Evolutionary conservation across 1,139 yeast genomes (phyloP), one percentile per base, ranked within the genome.

Genomic region (Zygosaccharomyces pseudobailii): DNA sequence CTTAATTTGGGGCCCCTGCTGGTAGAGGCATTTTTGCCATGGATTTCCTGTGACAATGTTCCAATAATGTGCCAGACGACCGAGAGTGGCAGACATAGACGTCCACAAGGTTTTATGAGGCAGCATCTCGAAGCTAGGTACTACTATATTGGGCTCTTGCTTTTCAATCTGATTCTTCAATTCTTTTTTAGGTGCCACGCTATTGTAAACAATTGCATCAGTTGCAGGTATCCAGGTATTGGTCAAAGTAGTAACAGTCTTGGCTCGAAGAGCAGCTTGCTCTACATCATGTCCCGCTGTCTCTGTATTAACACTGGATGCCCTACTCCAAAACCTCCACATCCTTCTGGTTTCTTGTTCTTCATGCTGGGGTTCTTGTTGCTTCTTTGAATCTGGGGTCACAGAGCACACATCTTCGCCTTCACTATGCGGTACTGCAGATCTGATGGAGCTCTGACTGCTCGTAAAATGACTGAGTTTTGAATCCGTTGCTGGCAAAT

Each of bases 311-410:
- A 19, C 37, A 21, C 36, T 39, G 10, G 46, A 37, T 3, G 45
- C 46, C 27, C 60, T 52, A 35, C 52, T 58, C 66, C 67, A 64
- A 41, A 63, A 59, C 5, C 61, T 55, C 66, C 67, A 62, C 2
- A 57, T 42, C 32, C 56, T 46, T 36, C 35, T 37, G 1, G 36
- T 23, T 31, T 24, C 40, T 22, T 32, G 40, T 19, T 45, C 44
- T 23, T 30, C 38, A n/a, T 34, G 40, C 22, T 27, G 28, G 7
- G 9, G 25, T n/a, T 40, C 34, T 6, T 27, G 30, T 23, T 31
- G 37, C 23, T 22, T 35, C 34, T 43, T 35, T 7, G 40, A 22
- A 24, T 42, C 24, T n/a, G 34, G 10, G 4, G 36, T 13, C 17
- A 39, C 40, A 5, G 31, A 20, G 31, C 5, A 23, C 8, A 36